phyloP scores from a whole-genome alignment of 306 rosid genomes.

The Psophocarpus tetragonolobus region DNA sequence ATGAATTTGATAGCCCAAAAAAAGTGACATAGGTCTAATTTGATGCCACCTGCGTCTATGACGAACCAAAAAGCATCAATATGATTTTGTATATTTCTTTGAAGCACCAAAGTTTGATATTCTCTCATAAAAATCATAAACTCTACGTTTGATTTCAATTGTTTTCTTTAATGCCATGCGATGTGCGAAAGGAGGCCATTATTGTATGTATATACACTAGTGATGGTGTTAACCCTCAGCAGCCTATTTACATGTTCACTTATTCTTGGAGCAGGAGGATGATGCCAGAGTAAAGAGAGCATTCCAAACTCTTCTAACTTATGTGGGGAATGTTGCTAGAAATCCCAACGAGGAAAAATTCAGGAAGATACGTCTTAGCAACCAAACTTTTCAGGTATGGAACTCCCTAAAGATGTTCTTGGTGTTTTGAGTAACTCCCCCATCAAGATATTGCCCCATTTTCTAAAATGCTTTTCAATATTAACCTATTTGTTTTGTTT shows the following conservation, averaged over 20 bases:
- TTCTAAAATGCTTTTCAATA: not conserved
- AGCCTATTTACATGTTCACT: not conserved
- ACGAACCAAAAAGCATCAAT: not conserved
- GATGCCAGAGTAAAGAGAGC: constrained; percentile 70
- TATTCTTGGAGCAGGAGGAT: constrained; percentile 60
- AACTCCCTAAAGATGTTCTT: not conserved
- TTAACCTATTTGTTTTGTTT: constrained; percentile 4
- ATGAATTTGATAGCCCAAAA: not conserved
- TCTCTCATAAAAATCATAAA: not conserved
- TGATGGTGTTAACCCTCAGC: not conserved
- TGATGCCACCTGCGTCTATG: not conserved
- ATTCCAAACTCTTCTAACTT: constrained; percentile 74
- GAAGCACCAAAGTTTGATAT: not conserved
- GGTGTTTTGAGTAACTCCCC: too few species aligned
- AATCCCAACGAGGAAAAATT: constrained; percentile 80
- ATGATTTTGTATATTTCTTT: not conserved
- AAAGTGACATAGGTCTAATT: not conserved
- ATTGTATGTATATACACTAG: not conserved
- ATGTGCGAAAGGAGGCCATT: not conserved
- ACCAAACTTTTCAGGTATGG: constrained; percentile 73
- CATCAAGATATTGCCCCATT: not conserved
- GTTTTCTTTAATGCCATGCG: not conserved
- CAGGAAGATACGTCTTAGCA: constrained; percentile 77
- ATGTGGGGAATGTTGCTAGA: constrained; percentile 78
- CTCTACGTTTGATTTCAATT: not conserved